phyloP scores from a whole-genome alignment of 148 eudicot genomes.

The Rhododendron ferrugineum region DNA sequence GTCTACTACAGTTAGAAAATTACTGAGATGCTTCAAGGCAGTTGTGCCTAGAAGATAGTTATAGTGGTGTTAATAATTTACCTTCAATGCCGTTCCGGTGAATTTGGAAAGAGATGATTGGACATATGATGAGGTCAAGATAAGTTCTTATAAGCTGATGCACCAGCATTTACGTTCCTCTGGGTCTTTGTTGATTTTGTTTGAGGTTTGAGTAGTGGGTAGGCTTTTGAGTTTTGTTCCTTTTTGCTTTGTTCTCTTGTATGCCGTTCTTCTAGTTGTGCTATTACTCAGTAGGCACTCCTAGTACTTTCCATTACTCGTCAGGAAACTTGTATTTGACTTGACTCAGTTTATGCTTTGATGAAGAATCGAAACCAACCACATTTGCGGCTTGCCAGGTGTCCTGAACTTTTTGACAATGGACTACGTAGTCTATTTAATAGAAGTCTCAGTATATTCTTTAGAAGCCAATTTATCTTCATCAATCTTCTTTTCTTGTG shows the following conservation, averaged over 20 bases:
- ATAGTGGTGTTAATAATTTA: background rate
- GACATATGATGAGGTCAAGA: background rate
- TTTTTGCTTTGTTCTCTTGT: slow-evolving; percentile 1
- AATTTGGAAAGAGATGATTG: background rate
- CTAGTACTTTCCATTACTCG: background rate
- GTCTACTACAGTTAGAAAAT: background rate
- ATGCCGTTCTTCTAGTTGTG: background rate
- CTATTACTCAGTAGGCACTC: background rate
- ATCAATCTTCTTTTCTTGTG: background rate
- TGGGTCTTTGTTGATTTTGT: background rate
- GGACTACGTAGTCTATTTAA: background rate
- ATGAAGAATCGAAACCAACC: background rate
- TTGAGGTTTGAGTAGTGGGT: background rate
- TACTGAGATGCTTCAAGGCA: background rate
- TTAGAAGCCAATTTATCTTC: background rate
- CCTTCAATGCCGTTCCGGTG: background rate
- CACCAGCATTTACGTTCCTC: background rate
- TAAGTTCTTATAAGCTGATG: background rate
- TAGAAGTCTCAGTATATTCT: background rate
- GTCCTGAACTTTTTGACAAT: background rate
- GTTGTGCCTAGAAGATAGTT: background rate
- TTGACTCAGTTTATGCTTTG: background rate
- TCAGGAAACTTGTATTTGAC: background rate
- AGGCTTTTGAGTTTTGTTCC: background rate
- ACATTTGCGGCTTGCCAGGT: background rate